Evolutionary conservation across 2,329 filamentous ascomycete genomes (phyloP).

Genomic region (Madurella mycetomatis): DNA sequence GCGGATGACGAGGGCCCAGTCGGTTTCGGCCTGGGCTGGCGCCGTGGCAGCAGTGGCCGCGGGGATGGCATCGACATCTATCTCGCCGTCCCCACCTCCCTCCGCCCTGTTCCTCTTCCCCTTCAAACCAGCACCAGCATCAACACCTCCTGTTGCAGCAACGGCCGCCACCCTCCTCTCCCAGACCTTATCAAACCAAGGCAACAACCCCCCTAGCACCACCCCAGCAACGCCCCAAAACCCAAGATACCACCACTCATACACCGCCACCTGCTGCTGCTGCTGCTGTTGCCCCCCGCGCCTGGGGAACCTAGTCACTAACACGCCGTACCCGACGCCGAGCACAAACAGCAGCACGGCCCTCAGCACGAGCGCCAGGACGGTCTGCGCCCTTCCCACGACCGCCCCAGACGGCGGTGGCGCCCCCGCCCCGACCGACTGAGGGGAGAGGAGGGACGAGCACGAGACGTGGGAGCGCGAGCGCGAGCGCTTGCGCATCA

Average conservation of each 20-base stretch:
- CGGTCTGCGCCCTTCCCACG: slow-evolving; percentile 7
- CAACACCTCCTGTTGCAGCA: no score
- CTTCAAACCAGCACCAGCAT: not conserved
- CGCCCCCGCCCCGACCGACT: not conserved
- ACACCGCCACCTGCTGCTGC: slow-evolving; percentile 27
- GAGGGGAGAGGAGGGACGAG: slow-evolving; percentile 29
- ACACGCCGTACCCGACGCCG: slow-evolving; percentile 75
- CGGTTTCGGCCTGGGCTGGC: slow-evolving; percentile 38
- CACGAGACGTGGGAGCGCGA: slow-evolving; percentile 18
- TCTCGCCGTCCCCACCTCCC: not conserved
- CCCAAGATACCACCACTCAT: slow-evolving; percentile 63
- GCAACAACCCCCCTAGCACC: slow-evolving; percentile 70
- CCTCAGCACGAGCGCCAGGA: slow-evolving; percentile 53
- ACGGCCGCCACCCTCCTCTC: slow-evolving; percentile 44
- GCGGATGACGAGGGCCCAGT: slow-evolving; percentile 66
- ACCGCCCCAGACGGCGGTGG: no score
- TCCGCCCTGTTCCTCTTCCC: slow-evolving; percentile 4
- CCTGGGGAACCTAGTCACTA: slow-evolving; percentile 76
- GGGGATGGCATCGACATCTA: not conserved
- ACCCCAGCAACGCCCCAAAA: slow-evolving; percentile 83
- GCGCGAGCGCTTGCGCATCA: slow-evolving; percentile 38
- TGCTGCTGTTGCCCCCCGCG: slow-evolving; percentile 24
- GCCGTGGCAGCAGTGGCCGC: slow-evolving; percentile 18
- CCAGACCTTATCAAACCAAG: slow-evolving; percentile 78
- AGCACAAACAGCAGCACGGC: slow-evolving; percentile 67